A percentile compares a stretch with the other conserved stretches of the same genome.
These are phyloP conservation scores for Smittium culicis DNA, from an alignment of 371 early-diverging fungal genomes.

Conservation along the genomic window DNA sequence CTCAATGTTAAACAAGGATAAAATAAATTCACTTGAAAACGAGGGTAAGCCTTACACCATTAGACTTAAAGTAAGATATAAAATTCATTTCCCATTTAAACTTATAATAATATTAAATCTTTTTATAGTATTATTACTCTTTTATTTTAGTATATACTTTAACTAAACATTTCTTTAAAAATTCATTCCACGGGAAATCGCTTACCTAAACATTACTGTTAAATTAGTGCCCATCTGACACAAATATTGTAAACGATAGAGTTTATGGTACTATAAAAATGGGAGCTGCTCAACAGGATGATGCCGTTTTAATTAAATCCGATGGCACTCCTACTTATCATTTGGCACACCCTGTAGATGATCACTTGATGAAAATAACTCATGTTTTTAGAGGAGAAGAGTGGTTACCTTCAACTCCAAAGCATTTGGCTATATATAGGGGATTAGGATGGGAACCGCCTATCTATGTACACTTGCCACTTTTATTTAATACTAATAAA, in stretches of 20 bases:
- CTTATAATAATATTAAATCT: too few species aligned
- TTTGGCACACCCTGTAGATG: slow-evolving; percentile 89
- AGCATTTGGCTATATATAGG: slow-evolving; percentile 68
- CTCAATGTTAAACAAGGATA: slow-evolving; percentile 41
- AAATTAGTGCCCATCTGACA: slow-evolving; percentile 14
- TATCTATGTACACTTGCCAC: slow-evolving; percentile 72
- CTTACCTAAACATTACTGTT: too few species aligned
- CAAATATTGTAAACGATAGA: slow-evolving; percentile 40
- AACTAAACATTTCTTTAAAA: too few species aligned
- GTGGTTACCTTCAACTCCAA: slow-evolving; percentile 87
- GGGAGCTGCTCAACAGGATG: slow-evolving; percentile 60
- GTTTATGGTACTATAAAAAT: slow-evolving; percentile 64
- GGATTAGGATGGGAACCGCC: slow-evolving; percentile 72
- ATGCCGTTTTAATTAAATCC: slow-evolving; percentile 77
- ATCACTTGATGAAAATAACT: slow-evolving; percentile 76
- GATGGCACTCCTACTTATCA: slow-evolving; percentile 92
- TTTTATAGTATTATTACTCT: too few species aligned
- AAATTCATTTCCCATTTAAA: neutral
- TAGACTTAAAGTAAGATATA: slow-evolving; percentile 33
- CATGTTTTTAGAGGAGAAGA: slow-evolving; percentile 92
- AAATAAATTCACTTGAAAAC: slow-evolving; percentile 43
- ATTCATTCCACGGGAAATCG: too few species aligned
- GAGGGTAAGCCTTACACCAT: slow-evolving; percentile 47
- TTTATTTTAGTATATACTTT: too few species aligned
- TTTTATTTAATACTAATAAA: slow-evolving; percentile 68